Evolutionary conservation across 2,329 filamentous ascomycete species (phyloP), one percentile per base, ranked within the genome.

Genomic region (Lojkania enalia): DNA sequence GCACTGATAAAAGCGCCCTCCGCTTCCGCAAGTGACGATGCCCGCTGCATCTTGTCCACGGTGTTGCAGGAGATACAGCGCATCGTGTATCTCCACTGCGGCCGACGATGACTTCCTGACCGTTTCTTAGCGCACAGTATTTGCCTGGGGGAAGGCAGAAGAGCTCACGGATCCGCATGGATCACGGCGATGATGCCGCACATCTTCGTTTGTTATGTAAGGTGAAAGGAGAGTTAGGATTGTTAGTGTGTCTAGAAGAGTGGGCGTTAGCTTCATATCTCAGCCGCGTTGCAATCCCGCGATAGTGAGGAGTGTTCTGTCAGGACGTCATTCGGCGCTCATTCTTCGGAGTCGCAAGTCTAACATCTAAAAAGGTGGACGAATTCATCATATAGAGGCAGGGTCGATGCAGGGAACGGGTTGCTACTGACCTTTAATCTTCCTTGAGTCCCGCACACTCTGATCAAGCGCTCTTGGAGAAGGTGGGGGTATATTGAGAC

Each of bases 21-120:
- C 88, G 12, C 75, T 79, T 57, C 80, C 85, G 77, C 78, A 90
- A 59, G 76, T 87, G 38, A 90, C 83, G 57, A 96, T 92, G 52
- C 90, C 90, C 43, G 85, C 88, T 38, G 90, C 90, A 84, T 96
- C 90, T 70, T 95, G 90, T 41, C 89, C 88, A 62, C 88, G 81
- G 67, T 90, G 65, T 48, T 69, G 64, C 21, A 69, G 63, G 14
- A 69, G 58, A 33, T 67, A 69, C 19, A 69, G 55, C 16, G 71
- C 71, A 60, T 73, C 71, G 52, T 74, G 71, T n/a, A 73, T 67
- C 50, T 74, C 71, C 37, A 71, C 66, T 51, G 67, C 76, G 54
- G 60, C 71, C 35, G 63, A 64, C 27, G 61, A 52, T 16, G 65
- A 68, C 55, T 66, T 64, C 41, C 60, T 51, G 12, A 53, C 39